These are phyloP conservation scores for Pichia paraexigua DNA, from an alignment of 805 yeast genomes.

Conservation along the genomic window DNA sequence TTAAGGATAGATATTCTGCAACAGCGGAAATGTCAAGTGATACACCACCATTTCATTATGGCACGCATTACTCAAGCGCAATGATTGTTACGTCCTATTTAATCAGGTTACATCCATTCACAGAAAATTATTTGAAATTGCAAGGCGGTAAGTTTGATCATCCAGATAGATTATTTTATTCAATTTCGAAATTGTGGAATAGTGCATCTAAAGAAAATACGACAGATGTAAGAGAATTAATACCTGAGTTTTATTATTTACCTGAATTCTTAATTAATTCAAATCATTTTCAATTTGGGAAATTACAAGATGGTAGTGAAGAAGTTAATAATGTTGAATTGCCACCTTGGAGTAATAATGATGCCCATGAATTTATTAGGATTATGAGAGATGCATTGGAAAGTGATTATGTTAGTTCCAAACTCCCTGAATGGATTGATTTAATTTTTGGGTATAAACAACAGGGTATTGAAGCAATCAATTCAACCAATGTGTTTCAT, in stretches of 20 bases:
- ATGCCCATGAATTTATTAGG: constrained; percentile 63
- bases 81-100: constrained; percentile 84
- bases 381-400: constrained; percentile 81
- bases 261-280: constrained; percentile 70
- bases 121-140: constrained; percentile 63
- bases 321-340: constrained; percentile 53
- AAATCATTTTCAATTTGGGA: constrained; percentile 64
- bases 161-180: constrained; percentile 73
- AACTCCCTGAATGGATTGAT: constrained; percentile 80
- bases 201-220: constrained; percentile 75
- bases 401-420: constrained; percentile 68
- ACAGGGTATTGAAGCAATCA: constrained; percentile 59
- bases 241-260: constrained; percentile 77
- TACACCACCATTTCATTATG: constrained; percentile 77
- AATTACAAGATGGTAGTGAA: constrained; percentile 48
- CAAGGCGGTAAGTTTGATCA: constrained; percentile 90
- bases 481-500: constrained; percentile 70
- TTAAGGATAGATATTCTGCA: constrained; percentile 67
- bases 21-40: constrained; percentile 47
- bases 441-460: constrained; percentile 77
- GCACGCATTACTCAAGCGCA: constrained; percentile 89
- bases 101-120: constrained; percentile 73
- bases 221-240: constrained; percentile 81
- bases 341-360: constrained; percentile 81
- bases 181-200: constrained; percentile 70